Conservation (phyloP, 2,329 filamentous ascomycete species). For the Paracamarosporium sp. region DNA sequence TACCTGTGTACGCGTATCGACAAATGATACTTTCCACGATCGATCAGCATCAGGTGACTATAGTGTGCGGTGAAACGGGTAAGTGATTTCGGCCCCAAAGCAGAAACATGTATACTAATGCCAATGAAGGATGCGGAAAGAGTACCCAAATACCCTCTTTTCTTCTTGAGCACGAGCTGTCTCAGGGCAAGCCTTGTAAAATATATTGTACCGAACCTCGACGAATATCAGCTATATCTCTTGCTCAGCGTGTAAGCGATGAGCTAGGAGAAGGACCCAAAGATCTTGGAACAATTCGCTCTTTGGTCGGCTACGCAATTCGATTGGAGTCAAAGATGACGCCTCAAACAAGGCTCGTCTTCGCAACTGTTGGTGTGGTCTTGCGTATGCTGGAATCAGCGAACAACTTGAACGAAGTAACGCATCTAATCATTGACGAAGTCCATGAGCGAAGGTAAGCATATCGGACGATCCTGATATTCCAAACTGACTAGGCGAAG, state of each 20-base stretch:
- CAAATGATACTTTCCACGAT: conserved; percentile 79
- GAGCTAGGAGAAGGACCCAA: conserved; percentile 86
- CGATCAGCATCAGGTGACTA: conserved; percentile 81
- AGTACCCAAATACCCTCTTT: conserved; percentile 97
- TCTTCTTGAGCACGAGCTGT: conserved; percentile 86
- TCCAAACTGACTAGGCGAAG: conserved; percentile 45
- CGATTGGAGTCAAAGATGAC: conserved; percentile 87
- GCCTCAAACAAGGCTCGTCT: conserved; percentile 82
- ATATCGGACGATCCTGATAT: neutral
- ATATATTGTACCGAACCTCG: conserved; percentile 95
- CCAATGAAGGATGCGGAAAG: conserved; percentile 77
- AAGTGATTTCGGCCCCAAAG: neutral
- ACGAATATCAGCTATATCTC: conserved; percentile 92
- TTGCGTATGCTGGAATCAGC: conserved; percentile 95
- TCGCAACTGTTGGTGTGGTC: conserved; percentile 90
- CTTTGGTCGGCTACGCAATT: conserved; percentile 93
- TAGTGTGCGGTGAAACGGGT: conserved; percentile 89
- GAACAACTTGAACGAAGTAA: conserved; percentile 85
- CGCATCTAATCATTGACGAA: conserved; percentile 95
- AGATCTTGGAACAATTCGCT: conserved; percentile 82
- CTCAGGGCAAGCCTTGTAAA: conserved; percentile 81
- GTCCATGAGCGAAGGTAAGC: conserved; percentile 80
- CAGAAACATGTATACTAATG: neutral
- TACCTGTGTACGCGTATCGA: conserved; percentile 90
- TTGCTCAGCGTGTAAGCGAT: conserved; percentile 91